Evolutionary conservation across 352 stramenopile genomes (phyloP), one percentile per base, ranked within the genome.

Genomic region (Blastocystis sp.): DNA sequence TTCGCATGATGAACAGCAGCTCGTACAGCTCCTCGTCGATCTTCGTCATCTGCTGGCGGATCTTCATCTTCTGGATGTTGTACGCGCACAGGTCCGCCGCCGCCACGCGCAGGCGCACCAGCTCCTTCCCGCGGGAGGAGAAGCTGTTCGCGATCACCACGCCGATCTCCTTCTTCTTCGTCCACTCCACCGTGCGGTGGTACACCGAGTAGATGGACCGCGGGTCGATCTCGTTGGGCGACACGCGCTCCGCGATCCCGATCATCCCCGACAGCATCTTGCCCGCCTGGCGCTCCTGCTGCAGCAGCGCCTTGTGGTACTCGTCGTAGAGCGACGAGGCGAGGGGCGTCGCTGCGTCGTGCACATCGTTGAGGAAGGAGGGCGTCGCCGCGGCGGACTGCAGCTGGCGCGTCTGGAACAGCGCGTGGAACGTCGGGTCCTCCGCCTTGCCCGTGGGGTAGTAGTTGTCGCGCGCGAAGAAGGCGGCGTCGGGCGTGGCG

Each of bases 101-200:
- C 21, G 74, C 74, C 45, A 67, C 61, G 41, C 29, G 51, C 4
- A 82, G 33, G 21, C 55, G 45, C 24, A 82, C 55, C 12, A 82
- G 39, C 33, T 45, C 35, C 51, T 82, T 82, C 74, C 39, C 59
- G 61, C 50, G 33, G 26, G 39, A 31, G 4, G 74, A 59, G 41
- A 67, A 82, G 16, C 51, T 35, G 41, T 82, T 82, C 24, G 45
- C 63, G 9, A 82, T 59, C 4, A 82, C 41, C 24, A 82, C 59
- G 26, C 74, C 74, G 51, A 82, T 66, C 51, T 82, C 74, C 51
- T 82, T 82, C 74, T 82, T 82, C 74, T 62, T 29, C n/a, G 51
- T 82, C 74, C 74, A 82, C 74, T 82, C 74, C 19, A 82, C 41
- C 0, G 74, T 82, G 24, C 74, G 24, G 2, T 82, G 74, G 29